Conservation (phyloP, 345 rosid species). For the Pugionium cornutum region DNA sequence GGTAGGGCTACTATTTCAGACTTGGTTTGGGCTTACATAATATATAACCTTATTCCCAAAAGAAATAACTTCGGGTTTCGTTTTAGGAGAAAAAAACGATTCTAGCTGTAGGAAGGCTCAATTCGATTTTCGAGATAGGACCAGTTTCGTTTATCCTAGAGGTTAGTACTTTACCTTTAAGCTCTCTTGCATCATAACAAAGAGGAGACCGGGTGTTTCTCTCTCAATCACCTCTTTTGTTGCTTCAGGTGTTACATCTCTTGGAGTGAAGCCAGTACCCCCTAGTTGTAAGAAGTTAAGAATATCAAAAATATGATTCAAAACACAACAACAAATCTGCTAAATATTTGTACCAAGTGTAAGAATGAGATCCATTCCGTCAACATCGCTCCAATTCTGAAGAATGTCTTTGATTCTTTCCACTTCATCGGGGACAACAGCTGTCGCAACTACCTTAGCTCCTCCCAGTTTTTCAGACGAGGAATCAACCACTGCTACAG, state of each 20-base stretch:
- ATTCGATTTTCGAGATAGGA: neutral
- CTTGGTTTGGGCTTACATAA: neutral
- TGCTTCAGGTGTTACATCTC: slow-evolving; percentile 98
- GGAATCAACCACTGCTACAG: slow-evolving; percentile 66
- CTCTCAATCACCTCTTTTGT: slow-evolving; percentile 78
- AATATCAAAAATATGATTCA: neutral
- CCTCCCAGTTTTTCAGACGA: slow-evolving; percentile 86
- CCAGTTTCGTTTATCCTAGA: neutral
- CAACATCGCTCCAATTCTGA: slow-evolving; percentile 75
- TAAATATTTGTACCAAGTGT: slow-evolving; percentile 62
- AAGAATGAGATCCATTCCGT: slow-evolving; percentile 77
- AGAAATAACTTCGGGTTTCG: too few relatives aligned
- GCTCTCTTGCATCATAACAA: slow-evolving; percentile 96
- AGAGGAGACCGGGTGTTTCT: slow-evolving; percentile 87
- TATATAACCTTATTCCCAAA: too few relatives aligned
- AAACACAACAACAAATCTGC: slow-evolving; percentile 4
- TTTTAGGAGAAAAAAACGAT: neutral
- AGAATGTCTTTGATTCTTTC: slow-evolving; percentile 65
- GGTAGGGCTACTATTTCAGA: neutral
- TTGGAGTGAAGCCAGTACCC: slow-evolving; percentile 93
- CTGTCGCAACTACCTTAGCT: slow-evolving; percentile 72
- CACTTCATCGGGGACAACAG: slow-evolving; percentile 82
- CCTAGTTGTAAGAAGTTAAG: slow-evolving; percentile 48
- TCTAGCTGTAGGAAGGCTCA: neutral
- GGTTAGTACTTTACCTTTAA: slow-evolving; percentile 58